A percentile compares a stretch with the other conserved stretches of the same genome.
Evolutionary conservation across 2,329 filamentous ascomycete species (phyloP).

Genomic region (Scedosporium boydii): DNA sequence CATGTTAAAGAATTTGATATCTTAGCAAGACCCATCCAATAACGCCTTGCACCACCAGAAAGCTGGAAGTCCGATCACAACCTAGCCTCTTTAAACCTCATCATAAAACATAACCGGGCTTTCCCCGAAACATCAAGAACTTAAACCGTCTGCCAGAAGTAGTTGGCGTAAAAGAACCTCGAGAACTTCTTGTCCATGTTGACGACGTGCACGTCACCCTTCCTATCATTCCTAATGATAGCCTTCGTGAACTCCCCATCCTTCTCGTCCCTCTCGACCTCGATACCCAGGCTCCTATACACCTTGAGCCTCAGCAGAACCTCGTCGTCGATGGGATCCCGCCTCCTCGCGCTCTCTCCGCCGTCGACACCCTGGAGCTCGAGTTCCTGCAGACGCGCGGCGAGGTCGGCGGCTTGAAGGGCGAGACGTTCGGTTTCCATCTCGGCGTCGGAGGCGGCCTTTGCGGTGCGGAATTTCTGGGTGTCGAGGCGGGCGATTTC

Average conservation of each 20-base stretch:
- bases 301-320: slow-evolving; percentile 73
- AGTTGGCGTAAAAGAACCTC: slow-evolving; percentile 85
- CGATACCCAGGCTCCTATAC: slow-evolving; percentile 83
- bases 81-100: neutral
- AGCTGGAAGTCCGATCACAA: neutral
- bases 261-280: slow-evolving; percentile 66
- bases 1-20: neutral
- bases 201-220: slow-evolving; percentile 89
- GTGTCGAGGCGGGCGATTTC: slow-evolving; percentile 84
- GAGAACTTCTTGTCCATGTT: slow-evolving; percentile 92
- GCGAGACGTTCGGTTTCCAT: slow-evolving; percentile 91
- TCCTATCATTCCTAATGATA: slow-evolving; percentile 72
- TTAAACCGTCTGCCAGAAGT: slow-evolving; percentile 84
- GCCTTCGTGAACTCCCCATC: slow-evolving; percentile 77
- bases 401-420: slow-evolving; percentile 65
- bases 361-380: slow-evolving; percentile 85
- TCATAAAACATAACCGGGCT: neutral
- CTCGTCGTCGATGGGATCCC: slow-evolving; percentile 50
- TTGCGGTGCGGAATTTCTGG: slow-evolving; percentile 90
- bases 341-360: slow-evolving; percentile 19
- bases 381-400: slow-evolving; percentile 66
- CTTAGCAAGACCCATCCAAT: neutral
- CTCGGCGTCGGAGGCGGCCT: slow-evolving; percentile 78
- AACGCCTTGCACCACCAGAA: neutral
- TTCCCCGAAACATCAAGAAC: neutral